Percentiles rank a stretch among this genome's conserved stretches.
These are phyloP conservation scores for Penicillium odoratum DNA, from an alignment of 495 filamentous ascomycete species.

Conservation along the genomic window DNA sequence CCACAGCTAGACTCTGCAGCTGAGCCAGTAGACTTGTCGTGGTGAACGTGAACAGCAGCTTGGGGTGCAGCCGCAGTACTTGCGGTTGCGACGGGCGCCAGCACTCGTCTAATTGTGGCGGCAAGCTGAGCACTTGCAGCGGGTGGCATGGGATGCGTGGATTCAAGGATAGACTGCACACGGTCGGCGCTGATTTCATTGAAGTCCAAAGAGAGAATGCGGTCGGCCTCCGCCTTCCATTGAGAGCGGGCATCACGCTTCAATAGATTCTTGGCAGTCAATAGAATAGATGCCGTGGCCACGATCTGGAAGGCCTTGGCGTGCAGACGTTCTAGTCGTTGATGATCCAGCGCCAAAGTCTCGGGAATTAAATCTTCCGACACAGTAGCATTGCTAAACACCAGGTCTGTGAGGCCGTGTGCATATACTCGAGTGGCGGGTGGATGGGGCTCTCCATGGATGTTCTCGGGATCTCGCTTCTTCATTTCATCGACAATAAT, in stretches of 20 bases:
- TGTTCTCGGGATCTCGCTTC: constrained; percentile 69
- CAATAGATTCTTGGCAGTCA: constrained; percentile 93
- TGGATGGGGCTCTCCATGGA: constrained; percentile 48
- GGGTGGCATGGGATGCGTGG: constrained; percentile 74
- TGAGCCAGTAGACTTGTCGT: constrained; percentile 15
- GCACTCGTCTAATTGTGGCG: constrained; percentile 55
- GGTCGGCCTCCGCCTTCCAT: constrained; percentile 84
- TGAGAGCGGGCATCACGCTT: constrained; percentile 87
- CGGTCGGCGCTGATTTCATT: constrained; percentile 57
- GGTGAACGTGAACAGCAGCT: constrained; percentile 36
- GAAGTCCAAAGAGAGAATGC: constrained; percentile 63
- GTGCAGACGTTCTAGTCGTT: constrained; percentile 67
- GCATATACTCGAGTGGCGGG: constrained; percentile 69
- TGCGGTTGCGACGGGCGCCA: constrained; percentile 47
- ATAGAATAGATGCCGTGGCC: constrained; percentile 75
- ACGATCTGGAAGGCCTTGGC: constrained; percentile 70
- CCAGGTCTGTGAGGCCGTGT: constrained; percentile 65
- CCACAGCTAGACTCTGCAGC: constrained; percentile 16
- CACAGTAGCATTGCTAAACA: constrained; percentile 59
- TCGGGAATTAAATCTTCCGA: constrained; percentile 69
- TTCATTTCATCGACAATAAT: constrained; percentile 70
- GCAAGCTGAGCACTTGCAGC: constrained; percentile 44
- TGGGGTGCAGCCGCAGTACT: constrained; percentile 38
- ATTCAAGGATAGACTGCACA: constrained; percentile 77
- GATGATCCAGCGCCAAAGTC: constrained; percentile 77